Evolutionary conservation across 306 rosid genomes (phyloP), one percentile per base, ranked within the genome.

Genomic region (Lathyrus oleraceus): DNA sequence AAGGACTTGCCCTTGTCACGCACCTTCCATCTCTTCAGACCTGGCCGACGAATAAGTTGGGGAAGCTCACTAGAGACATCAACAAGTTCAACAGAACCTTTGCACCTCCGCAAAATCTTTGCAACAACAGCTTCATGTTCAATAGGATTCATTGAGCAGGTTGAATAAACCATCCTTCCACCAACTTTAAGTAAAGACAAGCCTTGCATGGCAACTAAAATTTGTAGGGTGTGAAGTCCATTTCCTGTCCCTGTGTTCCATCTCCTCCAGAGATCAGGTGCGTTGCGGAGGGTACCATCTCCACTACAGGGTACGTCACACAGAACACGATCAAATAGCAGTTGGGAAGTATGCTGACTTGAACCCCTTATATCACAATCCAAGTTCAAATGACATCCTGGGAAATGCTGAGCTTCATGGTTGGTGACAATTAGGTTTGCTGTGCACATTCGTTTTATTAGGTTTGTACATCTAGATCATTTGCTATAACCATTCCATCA

Each of bases 261-360:
- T 84, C 83, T 93, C 86, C 96, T 90, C 97, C 96, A 93, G 60
- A 93, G 86, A 81, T 93, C 93, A 36, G 98, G 98, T 79, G 97
- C 98, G 86, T 93, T 93, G 66, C 97, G 97, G 67, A 93, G 97
- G 47, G 98, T 93, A 49, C 98, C 98, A 74, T 93, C 98, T 47
- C 98, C 98, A 28, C 98, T 93, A 71, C 98, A 93, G 8, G 98
- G 98, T 67, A 93, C 98, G 73, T 93, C 98, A 70, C 98, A 93
- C 67, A 93, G 85, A 59, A 90, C 91, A 17, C 98, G 91, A 74
- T 93, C 97, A 76, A 90, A 93, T 67, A 79, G 66, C 68, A 93
- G 88, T 73, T 87, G 90, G 58, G 71, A 59, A 40, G 78, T 23
- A 6, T 52, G 54, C 40, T 58, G 77, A 57, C 81, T 83, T 47